phyloP scores from a whole-genome alignment of 1,284 basidiomycete species.

The Taiwanofungus camphoratus region DNA sequence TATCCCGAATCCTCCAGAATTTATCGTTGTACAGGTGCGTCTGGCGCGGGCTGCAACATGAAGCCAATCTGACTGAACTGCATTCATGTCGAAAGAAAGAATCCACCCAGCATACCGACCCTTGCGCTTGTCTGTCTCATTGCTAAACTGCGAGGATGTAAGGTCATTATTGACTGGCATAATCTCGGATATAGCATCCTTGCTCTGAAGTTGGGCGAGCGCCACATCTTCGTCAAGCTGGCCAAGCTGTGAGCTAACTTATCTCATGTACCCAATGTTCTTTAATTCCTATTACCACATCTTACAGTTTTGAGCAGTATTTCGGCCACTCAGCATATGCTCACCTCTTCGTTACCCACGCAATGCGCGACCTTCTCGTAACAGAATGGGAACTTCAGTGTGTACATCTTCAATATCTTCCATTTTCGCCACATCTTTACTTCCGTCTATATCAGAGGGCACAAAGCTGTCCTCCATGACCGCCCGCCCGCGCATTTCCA shows the following conservation, averaged over 20 bases:
- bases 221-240: slow-evolving; percentile 67
- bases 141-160: slow-evolving; percentile 61
- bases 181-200: slow-evolving; percentile 96
- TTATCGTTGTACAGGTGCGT: slow-evolving; percentile 85
- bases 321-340: slow-evolving; percentile 82
- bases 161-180: slow-evolving; percentile 98
- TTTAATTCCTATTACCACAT: background rate
- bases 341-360: slow-evolving; percentile 91
- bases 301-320: slow-evolving; percentile 67
- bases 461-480: slow-evolving; percentile 79
- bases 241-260: slow-evolving; percentile 52
- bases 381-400: slow-evolving; percentile 76
- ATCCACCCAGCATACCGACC: slow-evolving; percentile 95
- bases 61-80: too few relatives aligned
- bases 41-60: too few relatives aligned
- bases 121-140: slow-evolving; percentile 82
- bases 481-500: slow-evolving; percentile 82
- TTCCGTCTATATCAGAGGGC: slow-evolving; percentile 49
- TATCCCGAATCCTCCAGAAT: slow-evolving; percentile 71
- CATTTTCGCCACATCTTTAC: slow-evolving; percentile 2
- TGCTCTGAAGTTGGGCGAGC: slow-evolving; percentile 69
- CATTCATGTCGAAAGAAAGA: slow-evolving; percentile 45
- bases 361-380: slow-evolving; percentile 73
- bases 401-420: slow-evolving; percentile 26
- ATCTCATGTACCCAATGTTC: background rate